A percentile compares a stretch with the other conserved stretches of the same genome.
Conservation (phyloP, 139 green algal genomes). For the Tetraselmis chui region DNA sequence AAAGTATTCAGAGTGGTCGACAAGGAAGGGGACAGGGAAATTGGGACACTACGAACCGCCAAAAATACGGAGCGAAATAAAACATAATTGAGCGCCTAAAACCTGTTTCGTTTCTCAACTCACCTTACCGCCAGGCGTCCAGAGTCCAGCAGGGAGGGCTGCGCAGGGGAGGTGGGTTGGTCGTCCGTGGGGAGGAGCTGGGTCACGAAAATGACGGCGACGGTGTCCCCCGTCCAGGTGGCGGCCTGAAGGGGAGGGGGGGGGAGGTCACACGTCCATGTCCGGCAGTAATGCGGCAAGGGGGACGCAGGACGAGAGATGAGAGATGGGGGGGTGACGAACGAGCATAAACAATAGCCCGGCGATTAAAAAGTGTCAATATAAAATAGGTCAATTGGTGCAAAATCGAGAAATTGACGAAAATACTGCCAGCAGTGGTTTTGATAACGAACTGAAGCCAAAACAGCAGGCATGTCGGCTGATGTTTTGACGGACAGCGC, state of each 20-base stretch:
- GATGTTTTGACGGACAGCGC: no score
- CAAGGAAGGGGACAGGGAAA: not conserved
- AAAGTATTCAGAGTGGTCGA: not conserved
- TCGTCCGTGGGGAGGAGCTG: not conserved
- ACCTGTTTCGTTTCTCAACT: not conserved
- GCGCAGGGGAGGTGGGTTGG: not conserved
- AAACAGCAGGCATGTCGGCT: no score
- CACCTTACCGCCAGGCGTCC: not conserved
- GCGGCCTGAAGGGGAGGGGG: not conserved
- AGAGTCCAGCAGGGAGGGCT: not conserved
- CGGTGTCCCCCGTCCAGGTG: not conserved
- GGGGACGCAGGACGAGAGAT: no score
- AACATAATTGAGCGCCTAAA: not conserved
- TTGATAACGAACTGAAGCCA: no score
- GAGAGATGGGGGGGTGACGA: no score
- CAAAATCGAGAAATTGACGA: no score
- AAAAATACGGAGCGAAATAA: not conserved
- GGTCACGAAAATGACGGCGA: not conserved
- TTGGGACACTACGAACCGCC: not conserved
- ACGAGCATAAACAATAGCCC: no score
- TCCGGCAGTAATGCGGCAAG: no score
- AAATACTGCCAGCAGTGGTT: no score
- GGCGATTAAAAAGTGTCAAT: no score
- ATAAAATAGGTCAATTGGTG: no score
- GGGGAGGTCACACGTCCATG: no score